A percentile compares a stretch with the other conserved stretches of the same genome.
Conservation (phyloP, 2,329 filamentous ascomycete species). For the Aspergillus sp. region DNA sequence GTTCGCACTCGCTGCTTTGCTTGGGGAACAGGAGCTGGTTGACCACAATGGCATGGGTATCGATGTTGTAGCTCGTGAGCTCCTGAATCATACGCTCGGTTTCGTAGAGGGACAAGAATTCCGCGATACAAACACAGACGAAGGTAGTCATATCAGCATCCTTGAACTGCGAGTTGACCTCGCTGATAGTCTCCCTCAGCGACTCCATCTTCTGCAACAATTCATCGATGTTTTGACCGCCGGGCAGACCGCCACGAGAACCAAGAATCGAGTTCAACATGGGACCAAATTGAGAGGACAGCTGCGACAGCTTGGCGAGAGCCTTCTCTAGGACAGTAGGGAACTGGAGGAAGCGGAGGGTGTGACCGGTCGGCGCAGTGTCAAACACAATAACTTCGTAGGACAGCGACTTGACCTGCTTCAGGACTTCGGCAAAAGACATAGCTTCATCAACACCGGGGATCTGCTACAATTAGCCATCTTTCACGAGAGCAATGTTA, state of each 20-base stretch:
- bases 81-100: conserved; percentile 99
- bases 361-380: conserved; percentile 96
- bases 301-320: conserved; percentile 92
- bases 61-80: conserved; percentile 86
- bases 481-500: not conserved
- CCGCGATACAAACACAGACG: conserved; percentile 96
- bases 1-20: conserved; percentile 80
- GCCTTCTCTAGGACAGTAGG: conserved; percentile 97
- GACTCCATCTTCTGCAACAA: conserved; percentile 94
- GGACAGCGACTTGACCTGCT: conserved; percentile 97
- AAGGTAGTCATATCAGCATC: conserved; percentile 94
- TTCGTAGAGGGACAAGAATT: conserved; percentile 96
- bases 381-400: conserved; percentile 99
- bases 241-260: conserved; percentile 73
- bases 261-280: conserved; percentile 94
- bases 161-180: conserved; percentile 98
- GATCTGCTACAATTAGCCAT: conserved; percentile 63
- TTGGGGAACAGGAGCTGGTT: conserved; percentile 96
- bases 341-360: conserved; percentile 96
- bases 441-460: conserved; percentile 99
- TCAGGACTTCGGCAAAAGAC: conserved; percentile 98
- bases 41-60: conserved; percentile 96
- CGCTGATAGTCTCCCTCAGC: conserved; percentile 85
- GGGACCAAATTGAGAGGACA: conserved; percentile 91
- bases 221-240: conserved; percentile 89